Evolutionary conservation across 306 rosid species (phyloP).

Genomic region (Canavalia gladiata): DNA sequence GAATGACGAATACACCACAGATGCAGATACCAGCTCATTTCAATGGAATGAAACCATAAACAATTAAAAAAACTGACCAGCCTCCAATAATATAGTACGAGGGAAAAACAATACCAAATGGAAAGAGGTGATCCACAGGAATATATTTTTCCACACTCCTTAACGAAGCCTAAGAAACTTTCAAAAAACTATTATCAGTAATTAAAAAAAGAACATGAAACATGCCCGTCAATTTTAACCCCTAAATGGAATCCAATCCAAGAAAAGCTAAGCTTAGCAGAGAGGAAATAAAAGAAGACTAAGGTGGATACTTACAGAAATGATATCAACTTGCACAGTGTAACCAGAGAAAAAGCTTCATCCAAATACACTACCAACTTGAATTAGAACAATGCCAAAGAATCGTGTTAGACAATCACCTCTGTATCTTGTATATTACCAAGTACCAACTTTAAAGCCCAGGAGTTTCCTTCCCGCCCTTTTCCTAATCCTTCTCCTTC

Average conservation of each 20-base stretch:
- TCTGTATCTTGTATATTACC: neutral
- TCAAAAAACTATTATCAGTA: neutral
- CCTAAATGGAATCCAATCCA: neutral
- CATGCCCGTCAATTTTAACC: neutral
- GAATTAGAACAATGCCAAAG: neutral
- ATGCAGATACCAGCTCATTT: constrained; percentile 16
- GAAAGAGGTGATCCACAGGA: neutral
- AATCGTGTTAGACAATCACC: neutral
- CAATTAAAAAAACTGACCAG: neutral
- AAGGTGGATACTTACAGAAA: neutral
- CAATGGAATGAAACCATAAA: constrained; percentile 24
- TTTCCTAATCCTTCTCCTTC: neutral
- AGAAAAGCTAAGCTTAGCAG: neutral
- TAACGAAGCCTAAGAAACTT: neutral
- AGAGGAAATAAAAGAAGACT: neutral
- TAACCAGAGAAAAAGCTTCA: neutral
- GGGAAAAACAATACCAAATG: neutral
- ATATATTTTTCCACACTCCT: neutral
- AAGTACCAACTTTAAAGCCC: neutral
- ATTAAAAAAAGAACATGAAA: constrained; percentile 1
- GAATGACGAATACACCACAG: neutral
- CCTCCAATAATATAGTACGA: neutral
- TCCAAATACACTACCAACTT: neutral
- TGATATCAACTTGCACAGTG: neutral
- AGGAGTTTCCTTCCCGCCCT: neutral